Evolutionary conservation across 805 yeast species (phyloP), one percentile per base, ranked within the genome.

Genomic region (Sugiyamaella lignohabitans): DNA sequence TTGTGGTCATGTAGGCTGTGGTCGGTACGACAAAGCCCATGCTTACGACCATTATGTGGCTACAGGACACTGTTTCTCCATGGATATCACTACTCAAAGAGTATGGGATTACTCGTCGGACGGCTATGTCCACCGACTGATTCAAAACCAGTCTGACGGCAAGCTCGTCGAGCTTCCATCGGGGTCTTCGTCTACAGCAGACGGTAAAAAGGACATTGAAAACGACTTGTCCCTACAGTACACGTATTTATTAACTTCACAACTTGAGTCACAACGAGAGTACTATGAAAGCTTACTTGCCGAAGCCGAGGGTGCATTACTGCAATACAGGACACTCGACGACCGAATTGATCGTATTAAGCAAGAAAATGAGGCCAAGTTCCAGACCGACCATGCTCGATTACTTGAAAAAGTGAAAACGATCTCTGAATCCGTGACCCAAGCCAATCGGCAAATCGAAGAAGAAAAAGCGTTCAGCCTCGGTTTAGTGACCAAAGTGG

Each of bases 91-190:
- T 8, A 78, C 94, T 0, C 93, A 88, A 51, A 70, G 97, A 36
- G 95, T 88, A 1, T 88, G 97, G 97, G 96, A 88, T 62, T 88
- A 88, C 61, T 88, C 89, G 0, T 89, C 89, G 2, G 97, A 88
- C 60, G 80, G 79, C 53, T 88, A 88, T 62, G 96, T 88, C 6
- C 97, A 88, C 63, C 65, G 97, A 42, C 66, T 88, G 38, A 75
- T 88, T 3, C 87, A 88, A 51, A 87, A 86, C 63, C 89, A 85
- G 61, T 73, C 82, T 0, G 96, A 88, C 61, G 97, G 97, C 0
- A 89, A 89, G 56, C 65, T 89, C 27, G 95, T 88, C 2, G 97
- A 88, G 61, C 58, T 43, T 4, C 52, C 43, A 22, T 41, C 47
- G 16, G 32, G 32, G 8, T 27, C 32, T 8, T 27, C 32, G 8